These are phyloP conservation scores for Fistulifera solaris DNA, from an alignment of 108 stramenopile species.

Conservation along the genomic window DNA sequence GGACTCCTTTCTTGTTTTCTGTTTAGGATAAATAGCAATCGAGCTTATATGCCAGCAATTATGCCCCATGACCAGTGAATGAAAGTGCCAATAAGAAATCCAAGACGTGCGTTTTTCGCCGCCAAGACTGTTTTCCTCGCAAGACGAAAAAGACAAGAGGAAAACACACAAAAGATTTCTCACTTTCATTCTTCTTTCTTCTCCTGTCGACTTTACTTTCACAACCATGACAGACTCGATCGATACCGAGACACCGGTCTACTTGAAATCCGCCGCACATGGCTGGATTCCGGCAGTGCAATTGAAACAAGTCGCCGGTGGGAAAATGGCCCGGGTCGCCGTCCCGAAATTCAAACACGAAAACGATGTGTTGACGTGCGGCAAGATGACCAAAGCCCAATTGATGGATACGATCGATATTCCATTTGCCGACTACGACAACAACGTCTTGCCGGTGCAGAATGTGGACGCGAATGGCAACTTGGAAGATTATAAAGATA, in stretches of 20 bases:
- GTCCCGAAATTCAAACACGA: constrained; percentile 6
- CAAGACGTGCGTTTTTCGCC: too few relatives aligned
- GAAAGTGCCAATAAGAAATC: too few relatives aligned
- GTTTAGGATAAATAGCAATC: too few relatives aligned
- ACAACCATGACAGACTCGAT: too few relatives aligned
- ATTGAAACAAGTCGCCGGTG: background rate
- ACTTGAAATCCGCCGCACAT: constrained; percentile 12
- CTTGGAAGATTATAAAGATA: constrained; percentile 30
- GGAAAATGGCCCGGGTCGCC: background rate
- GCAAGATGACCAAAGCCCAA: background rate
- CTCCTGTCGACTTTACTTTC: too few relatives aligned
- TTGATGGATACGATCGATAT: constrained; percentile 11
- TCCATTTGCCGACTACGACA: constrained; percentile 55
- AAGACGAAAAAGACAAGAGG: too few relatives aligned
- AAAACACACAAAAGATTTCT: too few relatives aligned
- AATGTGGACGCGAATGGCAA: constrained; percentile 48
- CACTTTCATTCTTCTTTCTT: too few relatives aligned
- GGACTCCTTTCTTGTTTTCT: too few relatives aligned
- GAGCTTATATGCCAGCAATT: too few relatives aligned
- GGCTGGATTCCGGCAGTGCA: constrained; percentile 20
- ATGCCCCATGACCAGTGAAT: too few relatives aligned
- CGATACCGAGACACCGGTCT: constrained; percentile 9
- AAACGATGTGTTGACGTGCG: constrained; percentile 4
- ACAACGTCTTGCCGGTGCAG: constrained; percentile 51
- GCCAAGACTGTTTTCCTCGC: too few relatives aligned